Evolutionary conservation across 768 basidiomycete genomes (phyloP), one percentile per base, ranked within the genome.

Genomic region (Lentinula guzmanii): DNA sequence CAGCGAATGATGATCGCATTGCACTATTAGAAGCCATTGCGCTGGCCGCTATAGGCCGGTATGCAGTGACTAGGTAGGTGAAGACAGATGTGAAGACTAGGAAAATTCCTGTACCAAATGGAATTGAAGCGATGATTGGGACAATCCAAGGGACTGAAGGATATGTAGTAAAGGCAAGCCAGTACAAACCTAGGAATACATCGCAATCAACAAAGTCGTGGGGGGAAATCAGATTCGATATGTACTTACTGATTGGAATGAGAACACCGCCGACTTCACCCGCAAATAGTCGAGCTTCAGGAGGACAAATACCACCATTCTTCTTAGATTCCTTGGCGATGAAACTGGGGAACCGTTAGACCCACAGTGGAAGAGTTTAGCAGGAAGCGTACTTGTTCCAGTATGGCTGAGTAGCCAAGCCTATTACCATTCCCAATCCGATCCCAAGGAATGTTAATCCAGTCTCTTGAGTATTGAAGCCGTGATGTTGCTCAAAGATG

Each of bases 71-170:
- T 58, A 89, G 77, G 71, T 89, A 90, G 4, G 83, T 87, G 72
- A 89, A 90, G 3, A 83, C 84, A 7, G 83, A 82, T 1, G 86
- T 85, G 73, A 88, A 93, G 45, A 85, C 82, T 63, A 83, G 89
- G 66, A 86, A 89, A 1, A 81, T 74, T 2, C 86, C 84, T 1
- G 75, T 63, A 3, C 89, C 89, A 66, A 90, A 90, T 0, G 86
- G 87, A 1, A 84, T 69, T 3, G 82, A 85, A 4, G 82, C 84
- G 34, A 90, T 70, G 66, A 90, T 83, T 7, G 86, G 85, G 0
- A 82, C 80, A 35, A 88, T 84, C 85, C 86, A 90, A 63, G 81
- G 89, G 0, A 87, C 72, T 2, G 67, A 64, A 1, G 76, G 76
- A 53, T 74, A 74, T 4, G 75, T 82, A 16, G 74, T 79, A 73